phyloP scores from a whole-genome alignment of 2,329 filamentous ascomycete species.

The Rhinocladiella mackenziei region DNA sequence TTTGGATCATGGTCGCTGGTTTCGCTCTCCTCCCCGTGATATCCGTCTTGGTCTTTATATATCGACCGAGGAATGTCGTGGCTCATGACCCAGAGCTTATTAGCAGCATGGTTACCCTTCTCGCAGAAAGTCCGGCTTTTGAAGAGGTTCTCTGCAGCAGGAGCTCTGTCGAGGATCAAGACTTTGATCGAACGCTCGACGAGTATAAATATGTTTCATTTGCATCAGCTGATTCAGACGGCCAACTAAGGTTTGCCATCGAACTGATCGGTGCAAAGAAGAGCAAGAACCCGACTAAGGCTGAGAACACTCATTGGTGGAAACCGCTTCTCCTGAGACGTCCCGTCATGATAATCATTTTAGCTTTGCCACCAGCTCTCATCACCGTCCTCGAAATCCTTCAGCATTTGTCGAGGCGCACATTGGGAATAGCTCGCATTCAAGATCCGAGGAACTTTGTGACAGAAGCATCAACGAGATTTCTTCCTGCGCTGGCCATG shows the following conservation, averaged over 20 bases:
- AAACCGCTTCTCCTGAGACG: slow-evolving; percentile 6
- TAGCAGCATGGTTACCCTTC: slow-evolving; percentile 1
- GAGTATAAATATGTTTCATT: background rate
- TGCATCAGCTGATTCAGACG: background rate
- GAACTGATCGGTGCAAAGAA: background rate
- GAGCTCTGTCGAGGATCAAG: background rate
- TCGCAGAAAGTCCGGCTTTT: background rate
- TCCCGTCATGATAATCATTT: slow-evolving; percentile 13
- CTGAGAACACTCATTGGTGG: slow-evolving; percentile 15
- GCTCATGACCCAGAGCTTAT: background rate
- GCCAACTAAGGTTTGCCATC: background rate
- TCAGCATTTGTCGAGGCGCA: slow-evolving; percentile 22
- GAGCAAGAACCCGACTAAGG: background rate
- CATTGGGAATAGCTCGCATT: slow-evolving; percentile 29
- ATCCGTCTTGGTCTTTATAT: background rate
- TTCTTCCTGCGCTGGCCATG: slow-evolving; percentile 29
- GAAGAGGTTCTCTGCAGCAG: background rate
- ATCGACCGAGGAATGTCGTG: slow-evolving; percentile 1
- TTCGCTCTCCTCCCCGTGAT: background rate
- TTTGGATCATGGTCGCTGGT: slow-evolving; percentile 15
- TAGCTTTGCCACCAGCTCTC: slow-evolving; percentile 25
- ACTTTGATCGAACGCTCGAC: background rate
- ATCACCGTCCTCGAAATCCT: slow-evolving; percentile 19
- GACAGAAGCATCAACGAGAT: slow-evolving; percentile 26
- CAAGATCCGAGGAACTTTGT: slow-evolving; percentile 4